Percentiles rank a stretch among this genome's conserved stretches.
Conservation (phyloP, 441 rosid species). For the Cnidoscolus chayamansa region DNA sequence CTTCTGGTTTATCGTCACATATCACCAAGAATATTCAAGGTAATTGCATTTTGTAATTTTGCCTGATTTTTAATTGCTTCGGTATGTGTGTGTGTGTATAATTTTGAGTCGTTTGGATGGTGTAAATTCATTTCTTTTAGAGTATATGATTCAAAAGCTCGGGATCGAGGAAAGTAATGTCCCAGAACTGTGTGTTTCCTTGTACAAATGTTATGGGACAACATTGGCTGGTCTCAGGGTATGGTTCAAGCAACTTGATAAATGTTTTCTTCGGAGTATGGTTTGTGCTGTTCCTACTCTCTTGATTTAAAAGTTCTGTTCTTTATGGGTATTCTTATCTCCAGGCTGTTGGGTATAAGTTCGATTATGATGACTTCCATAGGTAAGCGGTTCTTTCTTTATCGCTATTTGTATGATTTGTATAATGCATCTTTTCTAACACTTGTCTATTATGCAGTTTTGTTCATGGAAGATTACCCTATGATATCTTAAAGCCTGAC, state of each 20-base stretch:
- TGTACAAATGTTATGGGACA: conserved; percentile 73
- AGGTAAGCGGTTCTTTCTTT: conserved; percentile 36
- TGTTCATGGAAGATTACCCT: conserved; percentile 91
- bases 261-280: conserved; percentile 6
- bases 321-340: conserved; percentile 7
- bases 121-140: conserved; percentile 26
- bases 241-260: conserved; percentile 7
- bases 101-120: not conserved
- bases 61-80: not conserved
- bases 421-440: conserved; percentile 6
- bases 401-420: not conserved
- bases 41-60: conserved; percentile 12
- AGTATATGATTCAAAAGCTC: conserved; percentile 63
- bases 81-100: not conserved
- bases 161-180: conserved; percentile 54
- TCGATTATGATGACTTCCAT: conserved; percentile 79
- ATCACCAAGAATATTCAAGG: conserved; percentile 71
- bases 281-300: no score
- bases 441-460: conserved; percentile 38
- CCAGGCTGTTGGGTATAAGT: conserved; percentile 72
- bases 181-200: conserved; percentile 45
- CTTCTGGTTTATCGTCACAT: conserved; percentile 53
- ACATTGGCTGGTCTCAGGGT: conserved; percentile 92
- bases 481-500: conserved; percentile 67
- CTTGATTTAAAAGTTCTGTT: not conserved